Conservation (phyloP, 176 grass and related monocot genomes). For the Aegilops bicornis region DNA sequence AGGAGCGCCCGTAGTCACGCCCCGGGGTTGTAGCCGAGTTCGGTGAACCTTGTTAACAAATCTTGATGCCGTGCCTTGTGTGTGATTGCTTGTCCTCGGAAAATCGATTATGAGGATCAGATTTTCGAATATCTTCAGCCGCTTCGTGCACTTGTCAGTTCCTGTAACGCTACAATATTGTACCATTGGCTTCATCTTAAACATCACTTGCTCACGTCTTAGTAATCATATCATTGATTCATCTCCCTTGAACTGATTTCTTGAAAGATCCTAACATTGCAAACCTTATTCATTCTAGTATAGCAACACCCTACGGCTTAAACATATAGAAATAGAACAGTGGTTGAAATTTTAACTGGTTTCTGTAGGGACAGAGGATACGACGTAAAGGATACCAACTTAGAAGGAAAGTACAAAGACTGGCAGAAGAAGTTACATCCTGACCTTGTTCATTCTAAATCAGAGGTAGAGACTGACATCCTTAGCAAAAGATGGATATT, state of each 20-base stretch:
- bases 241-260: neutral
- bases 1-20: too few species aligned
- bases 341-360: conserved; percentile 16
- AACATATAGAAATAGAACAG: neutral
- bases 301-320: conserved; percentile 6
- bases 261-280: neutral
- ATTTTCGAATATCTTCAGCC: neutral
- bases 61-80: too few species aligned
- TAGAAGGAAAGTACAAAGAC: conserved; percentile 86
- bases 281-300: neutral
- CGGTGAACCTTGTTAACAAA: too few species aligned
- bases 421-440: conserved; percentile 99
- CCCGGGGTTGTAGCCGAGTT: too few species aligned
- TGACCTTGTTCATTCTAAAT: conserved; percentile 93
- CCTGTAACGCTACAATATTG: neutral
- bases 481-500: neutral
- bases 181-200: neutral
- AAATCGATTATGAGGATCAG: neutral
- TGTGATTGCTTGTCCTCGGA: too few species aligned
- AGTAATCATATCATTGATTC: neutral
- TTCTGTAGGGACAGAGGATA: conserved; percentile 58
- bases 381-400: conserved; percentile 47
- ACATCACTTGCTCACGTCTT: neutral
- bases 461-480: conserved; percentile 55
- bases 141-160: neutral